phyloP scores from a whole-genome alignment of 306 rosid species.

The Styphnolobium japonicum region DNA sequence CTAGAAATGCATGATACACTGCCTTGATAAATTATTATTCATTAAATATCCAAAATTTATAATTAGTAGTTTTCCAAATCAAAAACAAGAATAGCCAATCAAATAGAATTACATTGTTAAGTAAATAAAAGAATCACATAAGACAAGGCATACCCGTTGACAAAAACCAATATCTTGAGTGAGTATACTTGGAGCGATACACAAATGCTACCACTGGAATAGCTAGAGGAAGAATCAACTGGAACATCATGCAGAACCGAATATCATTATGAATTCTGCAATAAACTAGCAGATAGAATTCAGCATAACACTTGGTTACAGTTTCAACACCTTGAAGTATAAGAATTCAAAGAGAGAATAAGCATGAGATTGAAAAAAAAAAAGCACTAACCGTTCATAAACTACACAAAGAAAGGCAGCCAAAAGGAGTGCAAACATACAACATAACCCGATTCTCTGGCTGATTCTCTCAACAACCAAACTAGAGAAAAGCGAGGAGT shows the following conservation, averaged over 20 bases:
- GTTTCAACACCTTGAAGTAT: neutral
- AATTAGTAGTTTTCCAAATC: neutral
- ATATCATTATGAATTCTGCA: slow-evolving; percentile 41
- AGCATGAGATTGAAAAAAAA: neutral
- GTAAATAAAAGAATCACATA: neutral
- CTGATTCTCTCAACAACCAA: slow-evolving; percentile 44
- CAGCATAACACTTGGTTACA: slow-evolving; percentile 16
- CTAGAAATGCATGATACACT: neutral
- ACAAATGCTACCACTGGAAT: slow-evolving; percentile 38
- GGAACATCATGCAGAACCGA: slow-evolving; percentile 42
- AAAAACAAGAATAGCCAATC: neutral
- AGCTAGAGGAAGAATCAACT: slow-evolving; percentile 40
- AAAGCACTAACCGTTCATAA: slow-evolving; percentile 33
- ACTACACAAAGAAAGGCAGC: slow-evolving; percentile 29
- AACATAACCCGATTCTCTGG: slow-evolving; percentile 34
- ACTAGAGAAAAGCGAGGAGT: slow-evolving; percentile 50
- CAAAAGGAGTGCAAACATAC: slow-evolving; percentile 34
- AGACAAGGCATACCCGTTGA: slow-evolving; percentile 36
- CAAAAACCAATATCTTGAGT: slow-evolving; percentile 51
- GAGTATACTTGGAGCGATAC: slow-evolving; percentile 41
- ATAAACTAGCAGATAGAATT: slow-evolving; percentile 23
- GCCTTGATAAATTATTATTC: neutral
- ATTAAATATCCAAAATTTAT: neutral
- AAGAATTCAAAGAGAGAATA: neutral
- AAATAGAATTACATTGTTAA: neutral